Conservation (phyloP, 1,139 yeast genomes). For the Pichia sorboxylosa region DNA sequence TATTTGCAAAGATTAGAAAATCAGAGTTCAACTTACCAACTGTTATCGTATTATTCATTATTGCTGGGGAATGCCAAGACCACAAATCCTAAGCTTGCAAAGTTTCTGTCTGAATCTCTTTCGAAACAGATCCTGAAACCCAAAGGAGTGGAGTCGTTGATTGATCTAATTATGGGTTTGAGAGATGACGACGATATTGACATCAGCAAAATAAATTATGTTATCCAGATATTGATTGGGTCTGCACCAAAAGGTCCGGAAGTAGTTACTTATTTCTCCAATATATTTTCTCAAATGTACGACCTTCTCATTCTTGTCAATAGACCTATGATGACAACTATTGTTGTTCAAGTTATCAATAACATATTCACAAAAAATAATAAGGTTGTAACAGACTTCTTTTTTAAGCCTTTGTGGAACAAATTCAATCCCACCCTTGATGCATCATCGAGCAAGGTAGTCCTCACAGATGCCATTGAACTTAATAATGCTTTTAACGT, state of each 20-base stretch:
- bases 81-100: conserved; percentile 31
- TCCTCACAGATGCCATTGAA: conserved; percentile 34
- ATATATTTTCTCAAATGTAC: conserved; percentile 49
- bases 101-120: conserved; percentile 34
- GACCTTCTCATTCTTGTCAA: conserved; percentile 47
- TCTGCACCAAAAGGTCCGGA: conserved; percentile 48
- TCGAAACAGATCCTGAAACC: conserved; percentile 40
- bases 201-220: conserved; percentile 51
- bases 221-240: conserved; percentile 45
- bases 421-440: conserved; percentile 28
- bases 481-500: conserved; percentile 59
- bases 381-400: conserved; percentile 46
- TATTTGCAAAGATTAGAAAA: conserved; percentile 28
- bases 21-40: conserved; percentile 48
- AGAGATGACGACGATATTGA: conserved; percentile 64
- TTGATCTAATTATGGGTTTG: conserved; percentile 69
- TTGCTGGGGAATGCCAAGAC: conserved; percentile 27
- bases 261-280: conserved; percentile 39
- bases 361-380: conserved; percentile 42
- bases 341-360: conserved; percentile 45
- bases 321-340: conserved; percentile 48
- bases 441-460: conserved; percentile 13
- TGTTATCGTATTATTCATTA: conserved; percentile 44
- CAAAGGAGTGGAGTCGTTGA: conserved; percentile 53
- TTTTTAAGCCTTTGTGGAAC: conserved; percentile 39